Base-by-base conservation (phyloP, 2,329 filamentous ascomycete species). In the Fusarium staphyleae region DNA sequence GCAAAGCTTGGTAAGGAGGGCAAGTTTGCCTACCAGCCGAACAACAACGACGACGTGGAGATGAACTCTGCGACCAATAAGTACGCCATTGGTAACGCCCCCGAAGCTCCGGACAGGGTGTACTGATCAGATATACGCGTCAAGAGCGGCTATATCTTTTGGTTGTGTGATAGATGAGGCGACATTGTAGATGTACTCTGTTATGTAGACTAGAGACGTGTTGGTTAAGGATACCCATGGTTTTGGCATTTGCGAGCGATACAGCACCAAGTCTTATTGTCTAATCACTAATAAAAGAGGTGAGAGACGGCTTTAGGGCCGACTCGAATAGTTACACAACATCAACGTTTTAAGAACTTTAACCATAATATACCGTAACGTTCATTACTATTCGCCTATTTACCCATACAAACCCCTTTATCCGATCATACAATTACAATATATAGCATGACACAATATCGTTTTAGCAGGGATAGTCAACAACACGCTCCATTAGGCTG, bases 1-100 rank as follows among this genome's bases (percentile, higher is more conserved):
- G 72, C 57, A 8, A 79, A 76, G 70, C 60, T 79, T 44, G 70
- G 73, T 43, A 74, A 70, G 73, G 67, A 70, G 5, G 78, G 77
- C 52, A 78, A 76, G 70, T 74, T 77, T 60, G 73, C 70, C 2
- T 42, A 56, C 36, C 66, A 68, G 28, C 66, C 54, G 12, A 47
- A 45, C 37, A 41, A 30, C 7, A 48, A 63, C 12, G 67, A 63
- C 12, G 67, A 73, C 45, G 42, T 62, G 1, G 73, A 74, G 66
- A 60, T 70, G 64, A 59, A 61, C 35, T 44, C 45, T 14, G 37
- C 62, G 11, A 57, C 51, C 8, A 63, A 62, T 42, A 69, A 66
- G 45, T 55, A 62, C n/a, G 41, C 60, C 7, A 43, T 37, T 30
- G 58, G 55, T 11, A 52, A 36, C 24, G 30, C 18, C 1, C 63